Conservation (phyloP, 257 asterid species). For the Gentiana dahurica region DNA sequence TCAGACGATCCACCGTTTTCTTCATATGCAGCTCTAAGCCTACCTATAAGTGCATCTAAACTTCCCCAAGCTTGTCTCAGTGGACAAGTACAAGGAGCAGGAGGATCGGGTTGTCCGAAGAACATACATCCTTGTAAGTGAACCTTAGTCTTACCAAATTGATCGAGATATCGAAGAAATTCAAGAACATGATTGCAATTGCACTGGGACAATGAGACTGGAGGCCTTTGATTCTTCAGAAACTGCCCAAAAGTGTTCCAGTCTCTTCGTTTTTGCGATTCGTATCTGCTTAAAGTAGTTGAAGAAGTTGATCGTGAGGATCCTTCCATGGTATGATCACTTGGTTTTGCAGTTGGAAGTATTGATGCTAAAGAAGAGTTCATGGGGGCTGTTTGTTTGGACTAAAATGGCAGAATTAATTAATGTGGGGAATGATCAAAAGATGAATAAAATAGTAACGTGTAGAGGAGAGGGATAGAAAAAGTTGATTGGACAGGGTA, state of each 20-base stretch:
- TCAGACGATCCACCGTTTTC: constrained; percentile 85
- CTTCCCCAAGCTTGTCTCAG: constrained; percentile 97
- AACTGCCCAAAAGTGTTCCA: constrained; percentile 96
- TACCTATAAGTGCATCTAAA: constrained; percentile 81
- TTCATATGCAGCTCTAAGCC: constrained; percentile 88
- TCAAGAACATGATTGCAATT: constrained; percentile 80
- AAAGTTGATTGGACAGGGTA: too few species aligned
- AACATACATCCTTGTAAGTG: constrained; percentile 69
- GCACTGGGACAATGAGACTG: constrained; percentile 53
- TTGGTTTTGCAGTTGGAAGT: constrained; percentile 14
- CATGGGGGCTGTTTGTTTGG: constrained; percentile 24
- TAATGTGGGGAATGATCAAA: constrained; percentile 10
- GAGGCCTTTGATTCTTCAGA: constrained; percentile 67
- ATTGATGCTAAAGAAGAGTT: constrained; percentile 25
- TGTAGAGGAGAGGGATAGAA: constrained; percentile 39
- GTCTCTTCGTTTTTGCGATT: constrained; percentile 75
- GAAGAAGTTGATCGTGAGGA: constrained; percentile 26
- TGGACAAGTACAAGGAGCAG: constrained; percentile 88
- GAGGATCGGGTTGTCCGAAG: constrained; percentile 93
- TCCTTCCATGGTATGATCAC: constrained; percentile 23
- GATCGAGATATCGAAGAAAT: constrained; percentile 69
- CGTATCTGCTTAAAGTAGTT: constrained; percentile 59
- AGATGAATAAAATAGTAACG: constrained; percentile 24
- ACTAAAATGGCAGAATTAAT: constrained; percentile 13
- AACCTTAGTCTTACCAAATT: constrained; percentile 87